These are phyloP conservation scores for Populus hybrid DNA, from an alignment of 441 rosid species.

Conservation along the genomic window DNA sequence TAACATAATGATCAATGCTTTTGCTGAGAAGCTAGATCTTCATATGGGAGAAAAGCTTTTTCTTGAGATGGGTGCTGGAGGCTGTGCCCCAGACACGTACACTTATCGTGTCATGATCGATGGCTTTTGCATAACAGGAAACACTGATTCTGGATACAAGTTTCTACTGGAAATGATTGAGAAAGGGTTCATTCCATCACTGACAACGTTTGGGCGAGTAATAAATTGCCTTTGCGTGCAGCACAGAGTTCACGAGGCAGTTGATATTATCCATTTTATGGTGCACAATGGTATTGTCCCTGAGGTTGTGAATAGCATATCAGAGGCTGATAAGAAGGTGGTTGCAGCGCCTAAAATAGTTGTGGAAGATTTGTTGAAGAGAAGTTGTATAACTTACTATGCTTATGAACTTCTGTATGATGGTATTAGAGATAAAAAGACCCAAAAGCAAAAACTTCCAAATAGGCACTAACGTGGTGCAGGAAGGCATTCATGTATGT, in stretches of 20 bases:
- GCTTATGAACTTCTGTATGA: conserved; percentile 86
- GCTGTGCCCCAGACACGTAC: conserved; percentile 62
- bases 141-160: conserved; percentile 50
- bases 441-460: conserved; percentile 51
- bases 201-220: conserved; percentile 73
- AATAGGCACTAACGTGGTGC: not conserved
- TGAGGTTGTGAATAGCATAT: conserved; percentile 66
- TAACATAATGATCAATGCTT: conserved; percentile 79
- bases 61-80: conserved; percentile 55
- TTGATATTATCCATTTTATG: conserved; percentile 67
- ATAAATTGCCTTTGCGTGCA: conserved; percentile 80
- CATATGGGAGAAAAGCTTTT: conserved; percentile 64
- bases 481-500: not conserved
- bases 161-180: conserved; percentile 58
- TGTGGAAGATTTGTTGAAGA: conserved; percentile 86
- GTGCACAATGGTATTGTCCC: conserved; percentile 73
- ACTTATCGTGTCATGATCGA: conserved; percentile 79
- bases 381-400: conserved; percentile 72
- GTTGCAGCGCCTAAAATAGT: conserved; percentile 91
- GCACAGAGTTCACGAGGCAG: conserved; percentile 70
- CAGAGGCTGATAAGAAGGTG: conserved; percentile 71
- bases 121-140: conserved; percentile 82
- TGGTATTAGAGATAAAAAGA: conserved; percentile 78
- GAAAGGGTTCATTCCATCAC: conserved; percentile 65
- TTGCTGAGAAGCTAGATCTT: conserved; percentile 61